Base-by-base conservation (phyloP, 202 grass and related monocot species). In the Bolboschoenoplectus hybrid region DNA sequence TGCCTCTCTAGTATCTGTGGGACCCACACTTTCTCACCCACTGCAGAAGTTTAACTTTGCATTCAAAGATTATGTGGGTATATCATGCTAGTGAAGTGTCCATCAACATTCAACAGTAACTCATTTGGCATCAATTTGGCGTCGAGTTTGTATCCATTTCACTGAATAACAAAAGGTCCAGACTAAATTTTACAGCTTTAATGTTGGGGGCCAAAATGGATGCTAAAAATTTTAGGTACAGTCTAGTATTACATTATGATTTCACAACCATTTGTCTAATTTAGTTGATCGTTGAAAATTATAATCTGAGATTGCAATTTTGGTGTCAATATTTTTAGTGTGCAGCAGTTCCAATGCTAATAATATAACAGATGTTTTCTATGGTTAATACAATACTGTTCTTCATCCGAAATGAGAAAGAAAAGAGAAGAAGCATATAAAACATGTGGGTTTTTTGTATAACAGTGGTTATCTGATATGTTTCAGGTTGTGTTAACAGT, bases 401-500 rank as follows among this genome's bases (percentile, higher is more conserved):
- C 12, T 56, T 57, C 74, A 38, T 14, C 32, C 55, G 26, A 52
- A 38, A 13, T 58, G 7, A 58, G 56, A 16, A 43, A 41, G 35
- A 60, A 78, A 9, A 8, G 51, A 4, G 47, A 78, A 38, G 17
- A 26, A 26, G 16, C 1, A 47, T 46, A 19, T 20, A 72, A 66
- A 47, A 19, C 17, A 46, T 3, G 7, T 72, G 26, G 68, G 16
- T n/a, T 19, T 70, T 72, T 72, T 9, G 3, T 45, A 47, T 9
- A 46, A 26, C 26, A 46, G 17, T 72, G 16, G 4, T 58, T 43
- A 41, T 58, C 34, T 80, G 75, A 79, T 69, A 47, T 78, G 60
- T 70, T 92, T 80, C 87, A 99, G 97, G 88, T 99, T 68, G 84
- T 94, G 70, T 94, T 99, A 81, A 90, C 85, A 64, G 92, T 97